A percentile compares a stretch with the other conserved stretches of the same genome.
phyloP scores from a whole-genome alignment of 805 yeast species.

The Barnettozyma populi region DNA sequence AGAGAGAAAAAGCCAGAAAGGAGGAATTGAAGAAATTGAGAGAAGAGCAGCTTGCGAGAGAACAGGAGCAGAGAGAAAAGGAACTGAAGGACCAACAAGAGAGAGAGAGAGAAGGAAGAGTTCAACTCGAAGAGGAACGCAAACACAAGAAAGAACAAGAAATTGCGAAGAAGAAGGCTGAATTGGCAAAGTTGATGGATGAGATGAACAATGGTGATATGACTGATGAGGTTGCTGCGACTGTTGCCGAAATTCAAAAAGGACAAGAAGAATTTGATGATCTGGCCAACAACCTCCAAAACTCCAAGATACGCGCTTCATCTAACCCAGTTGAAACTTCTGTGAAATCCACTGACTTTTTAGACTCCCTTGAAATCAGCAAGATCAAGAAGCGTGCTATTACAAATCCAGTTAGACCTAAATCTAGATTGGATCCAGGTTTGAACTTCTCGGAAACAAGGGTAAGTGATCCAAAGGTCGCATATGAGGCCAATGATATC shows the following conservation, averaged over 20 bases:
- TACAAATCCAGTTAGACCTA: constrained; percentile 36
- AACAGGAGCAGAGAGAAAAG: constrained; percentile 21
- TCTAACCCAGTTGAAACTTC: constrained; percentile 30
- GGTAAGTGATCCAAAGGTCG: constrained; percentile 12
- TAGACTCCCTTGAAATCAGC: constrained; percentile 24
- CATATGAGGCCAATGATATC: constrained; percentile 22
- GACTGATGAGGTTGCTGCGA: constrained; percentile 9
- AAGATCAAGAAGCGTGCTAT: constrained; percentile 33
- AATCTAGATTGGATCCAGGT: constrained; percentile 40
- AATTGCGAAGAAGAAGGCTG: constrained; percentile 20
- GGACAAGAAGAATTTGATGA: neutral
- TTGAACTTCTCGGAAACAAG: constrained; percentile 23
- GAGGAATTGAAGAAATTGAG: constrained; percentile 26
- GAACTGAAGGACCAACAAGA: constrained; percentile 14
- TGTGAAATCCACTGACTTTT: constrained; percentile 18
- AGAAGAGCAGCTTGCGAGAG: constrained; percentile 20
- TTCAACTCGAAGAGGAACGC: constrained; percentile 16
- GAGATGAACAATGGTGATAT: constrained; percentile 19
- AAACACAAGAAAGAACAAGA: constrained; percentile 22
- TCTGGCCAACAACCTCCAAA: constrained; percentile 11
- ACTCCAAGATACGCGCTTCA: constrained; percentile 29
- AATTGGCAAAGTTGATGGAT: constrained; percentile 10
- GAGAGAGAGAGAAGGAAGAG: constrained; percentile 5
- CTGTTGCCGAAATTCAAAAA: neutral
- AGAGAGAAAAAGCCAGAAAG: constrained; percentile 50